A percentile compares a stretch with the other conserved stretches of the same genome.
Evolutionary conservation across 495 filamentous ascomycete genomes (phyloP).

Genomic region (Talaromyces nanjingensis): DNA sequence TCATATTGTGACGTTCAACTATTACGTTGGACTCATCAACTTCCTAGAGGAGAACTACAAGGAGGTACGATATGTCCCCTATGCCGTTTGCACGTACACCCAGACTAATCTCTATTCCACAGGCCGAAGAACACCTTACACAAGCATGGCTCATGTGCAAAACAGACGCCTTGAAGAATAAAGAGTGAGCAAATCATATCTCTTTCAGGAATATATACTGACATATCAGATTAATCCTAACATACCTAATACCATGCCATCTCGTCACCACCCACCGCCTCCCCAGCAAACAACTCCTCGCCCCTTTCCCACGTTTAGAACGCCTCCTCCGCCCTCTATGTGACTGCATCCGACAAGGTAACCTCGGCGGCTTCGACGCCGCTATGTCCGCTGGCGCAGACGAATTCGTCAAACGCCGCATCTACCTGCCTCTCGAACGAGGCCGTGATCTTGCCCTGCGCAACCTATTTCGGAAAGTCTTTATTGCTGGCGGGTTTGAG

Average conservation of each 20-base stretch:
- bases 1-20: conserved; percentile 93
- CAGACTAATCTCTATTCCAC: background rate
- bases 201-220: conserved; percentile 14
- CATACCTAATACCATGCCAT: conserved; percentile 87
- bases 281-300: conserved; percentile 63
- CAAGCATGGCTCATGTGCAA: conserved; percentile 75
- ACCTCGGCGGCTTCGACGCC: conserved; percentile 76
- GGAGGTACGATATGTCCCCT: conserved; percentile 37
- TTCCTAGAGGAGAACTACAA: conserved; percentile 92
- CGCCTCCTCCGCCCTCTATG: conserved; percentile 70
- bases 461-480: conserved; percentile 87
- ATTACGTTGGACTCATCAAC: conserved; percentile 81
- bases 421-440: conserved; percentile 89
- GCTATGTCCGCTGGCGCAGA: conserved; percentile 74
- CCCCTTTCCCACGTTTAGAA: conserved; percentile 69
- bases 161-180: conserved; percentile 60
- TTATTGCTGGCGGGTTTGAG: conserved; percentile 71
- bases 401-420: conserved; percentile 88
- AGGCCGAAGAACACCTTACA: conserved; percentile 77
- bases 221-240: conserved; percentile 71
- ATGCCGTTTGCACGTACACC: too few species aligned
- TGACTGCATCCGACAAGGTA: conserved; percentile 68
- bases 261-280: conserved; percentile 81
- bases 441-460: conserved; percentile 84
- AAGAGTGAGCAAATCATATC: conserved; percentile 52